phyloP scores from a whole-genome alignment of 2,329 filamentous ascomycete species.

The Keithomyces neogunnii region DNA sequence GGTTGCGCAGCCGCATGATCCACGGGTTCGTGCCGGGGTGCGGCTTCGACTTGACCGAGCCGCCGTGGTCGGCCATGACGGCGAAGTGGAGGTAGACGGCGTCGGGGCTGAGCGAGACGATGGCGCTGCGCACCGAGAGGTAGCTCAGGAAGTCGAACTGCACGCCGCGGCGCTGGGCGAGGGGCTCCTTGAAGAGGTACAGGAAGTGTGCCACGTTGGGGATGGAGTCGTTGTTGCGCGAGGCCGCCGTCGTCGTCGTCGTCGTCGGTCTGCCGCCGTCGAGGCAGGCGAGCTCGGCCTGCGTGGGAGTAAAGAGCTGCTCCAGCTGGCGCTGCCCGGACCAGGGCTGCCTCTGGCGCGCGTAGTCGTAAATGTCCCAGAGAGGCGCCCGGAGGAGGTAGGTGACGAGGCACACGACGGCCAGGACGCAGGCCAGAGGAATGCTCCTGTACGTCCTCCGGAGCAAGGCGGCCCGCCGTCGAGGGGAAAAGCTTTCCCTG shows the following conservation, averaged over 20 bases:
- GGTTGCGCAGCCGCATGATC: conserved; percentile 5
- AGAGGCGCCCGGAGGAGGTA: background rate
- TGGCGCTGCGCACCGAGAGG: conserved; percentile 11
- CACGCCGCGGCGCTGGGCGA: conserved; percentile 1
- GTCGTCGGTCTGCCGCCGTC: background rate
- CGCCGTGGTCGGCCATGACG: conserved; percentile 1
- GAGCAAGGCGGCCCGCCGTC: background rate
- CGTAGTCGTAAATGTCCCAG: conserved; percentile 3
- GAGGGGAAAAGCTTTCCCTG: no score
- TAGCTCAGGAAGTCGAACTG: conserved; percentile 10
- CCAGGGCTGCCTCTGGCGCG: conserved; percentile 5
- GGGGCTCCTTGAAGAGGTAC: conserved; percentile 7
- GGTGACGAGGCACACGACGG: background rate
- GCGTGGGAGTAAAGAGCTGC: conserved; percentile 8
- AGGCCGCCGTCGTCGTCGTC: no score
- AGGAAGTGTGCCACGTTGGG: conserved; percentile 11
- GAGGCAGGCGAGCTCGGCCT: conserved; percentile 9
- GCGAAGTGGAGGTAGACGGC: conserved; percentile 7
- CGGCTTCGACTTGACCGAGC: background rate
- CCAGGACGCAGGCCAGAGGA: background rate
- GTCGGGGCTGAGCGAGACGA: conserved; percentile 7
- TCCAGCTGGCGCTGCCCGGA: conserved; percentile 8
- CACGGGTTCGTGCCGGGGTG: conserved; percentile 6
- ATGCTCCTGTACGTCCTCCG: background rate
- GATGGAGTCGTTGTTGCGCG: no score